Percentiles rank a stretch among this genome's conserved stretches.
Evolutionary conservation across 331 rosid genomes (phyloP).

Genomic region (Pyracantha coccinea): DNA sequence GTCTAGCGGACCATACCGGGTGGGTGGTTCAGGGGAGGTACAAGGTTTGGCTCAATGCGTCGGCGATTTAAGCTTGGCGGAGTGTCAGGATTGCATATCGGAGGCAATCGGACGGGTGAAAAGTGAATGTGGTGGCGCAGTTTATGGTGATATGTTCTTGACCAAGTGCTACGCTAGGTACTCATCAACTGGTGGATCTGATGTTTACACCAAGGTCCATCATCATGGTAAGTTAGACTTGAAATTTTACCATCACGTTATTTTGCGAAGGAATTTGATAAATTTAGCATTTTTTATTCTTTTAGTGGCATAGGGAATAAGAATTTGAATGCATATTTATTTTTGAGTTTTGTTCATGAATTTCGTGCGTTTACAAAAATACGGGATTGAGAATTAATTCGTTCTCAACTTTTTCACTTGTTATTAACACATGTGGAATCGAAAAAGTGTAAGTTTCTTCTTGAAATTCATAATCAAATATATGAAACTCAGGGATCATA

Average conservation of each 20-base stretch:
- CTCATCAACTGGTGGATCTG: slow-evolving; percentile 43
- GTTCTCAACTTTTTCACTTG: neutral
- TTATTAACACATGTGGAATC: neutral
- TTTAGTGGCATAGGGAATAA: neutral
- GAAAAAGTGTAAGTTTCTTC: neutral
- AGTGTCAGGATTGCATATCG: slow-evolving; percentile 66
- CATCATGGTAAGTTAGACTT: slow-evolving; percentile 38
- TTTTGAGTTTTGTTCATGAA: neutral
- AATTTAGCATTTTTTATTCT: neutral
- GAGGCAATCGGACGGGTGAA: slow-evolving; percentile 65
- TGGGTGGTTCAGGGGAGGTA: slow-evolving; percentile 61
- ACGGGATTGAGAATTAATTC: neutral
- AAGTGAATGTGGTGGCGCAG: slow-evolving; percentile 55
- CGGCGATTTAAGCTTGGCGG: slow-evolving; percentile 52
- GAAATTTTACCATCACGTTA: neutral
- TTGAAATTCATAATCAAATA: neutral
- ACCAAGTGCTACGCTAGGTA: slow-evolving; percentile 67
- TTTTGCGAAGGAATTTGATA: neutral
- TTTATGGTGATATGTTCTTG: slow-evolving; percentile 66
- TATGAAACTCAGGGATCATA: neutral
- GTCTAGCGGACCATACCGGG: slow-evolving; percentile 53
- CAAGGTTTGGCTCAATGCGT: slow-evolving; percentile 70
- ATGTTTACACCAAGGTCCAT: slow-evolving; percentile 33
- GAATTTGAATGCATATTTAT: neutral
- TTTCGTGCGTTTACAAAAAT: neutral